phyloP scores from a whole-genome alignment of 2,329 filamentous ascomycete species.

The Epichloe baconii region DNA sequence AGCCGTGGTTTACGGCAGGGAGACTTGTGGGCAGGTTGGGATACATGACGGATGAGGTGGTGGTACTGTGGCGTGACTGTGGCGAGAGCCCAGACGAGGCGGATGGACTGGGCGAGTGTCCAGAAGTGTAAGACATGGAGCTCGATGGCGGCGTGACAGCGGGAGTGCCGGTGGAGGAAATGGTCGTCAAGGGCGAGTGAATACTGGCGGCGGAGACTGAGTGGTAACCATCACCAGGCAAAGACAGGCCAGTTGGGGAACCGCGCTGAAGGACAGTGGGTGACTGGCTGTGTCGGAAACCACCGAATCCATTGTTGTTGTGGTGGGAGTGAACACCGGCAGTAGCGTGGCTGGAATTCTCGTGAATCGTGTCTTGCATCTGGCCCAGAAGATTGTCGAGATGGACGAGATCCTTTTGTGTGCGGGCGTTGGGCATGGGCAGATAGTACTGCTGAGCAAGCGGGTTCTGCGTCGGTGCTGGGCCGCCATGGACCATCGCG shows the following conservation, averaged over 20 bases:
- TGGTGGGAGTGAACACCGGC: constrained; percentile 67
- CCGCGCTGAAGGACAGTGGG: constrained; percentile 30
- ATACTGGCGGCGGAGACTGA: constrained; percentile 40
- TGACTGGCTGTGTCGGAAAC: constrained; percentile 45
- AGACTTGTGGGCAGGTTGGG: constrained; percentile 46
- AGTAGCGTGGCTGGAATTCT: constrained; percentile 73
- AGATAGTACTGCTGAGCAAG: constrained; percentile 68
- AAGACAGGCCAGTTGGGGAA: constrained; percentile 18
- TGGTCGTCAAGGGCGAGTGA: constrained; percentile 45
- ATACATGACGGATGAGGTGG: constrained; percentile 53
- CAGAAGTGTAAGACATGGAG: constrained; percentile 63
- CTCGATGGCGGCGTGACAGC: constrained; percentile 66
- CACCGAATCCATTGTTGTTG: constrained; percentile 49
- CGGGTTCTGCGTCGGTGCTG: constrained; percentile 43
- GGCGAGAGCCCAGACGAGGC: constrained; percentile 53
- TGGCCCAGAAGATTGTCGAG: constrained; percentile 93
- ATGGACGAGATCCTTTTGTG: constrained; percentile 85
- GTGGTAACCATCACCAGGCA: constrained; percentile 24
- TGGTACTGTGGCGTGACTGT: constrained; percentile 46
- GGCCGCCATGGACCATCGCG: constrained; percentile 39
- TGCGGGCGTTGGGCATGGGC: constrained; percentile 75
- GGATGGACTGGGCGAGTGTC: constrained; percentile 63
- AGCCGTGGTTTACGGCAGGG: constrained; percentile 56
- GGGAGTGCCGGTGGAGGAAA: constrained; percentile 55
- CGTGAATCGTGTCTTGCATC: constrained; percentile 92